Percentiles rank a stretch among this genome's conserved stretches.
Conservation (phyloP, 352 stramenopile species). For the Globisporangium viniferum region DNA sequence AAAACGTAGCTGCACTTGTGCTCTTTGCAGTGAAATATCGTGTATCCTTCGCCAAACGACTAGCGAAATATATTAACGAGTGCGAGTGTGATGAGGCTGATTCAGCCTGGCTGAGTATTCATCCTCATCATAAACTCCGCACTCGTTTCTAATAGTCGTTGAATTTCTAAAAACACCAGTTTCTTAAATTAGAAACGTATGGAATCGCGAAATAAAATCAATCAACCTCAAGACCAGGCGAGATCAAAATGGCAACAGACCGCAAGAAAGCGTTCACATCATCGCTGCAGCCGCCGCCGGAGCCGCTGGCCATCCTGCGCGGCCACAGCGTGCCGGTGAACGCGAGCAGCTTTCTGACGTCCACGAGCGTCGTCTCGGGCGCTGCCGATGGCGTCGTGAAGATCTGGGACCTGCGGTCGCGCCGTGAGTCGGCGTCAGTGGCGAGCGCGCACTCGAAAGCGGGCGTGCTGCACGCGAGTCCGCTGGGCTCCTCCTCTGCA, state of each 20-base stretch:
- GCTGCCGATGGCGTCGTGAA: conserved; percentile 64
- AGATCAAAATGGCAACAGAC: neutral
- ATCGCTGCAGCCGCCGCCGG: conserved; percentile 22
- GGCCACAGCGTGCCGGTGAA: conserved; percentile 67
- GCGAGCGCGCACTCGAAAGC: conserved; percentile 60
- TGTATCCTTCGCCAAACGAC: no score
- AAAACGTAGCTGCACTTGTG: no score
- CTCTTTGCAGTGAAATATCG: no score
- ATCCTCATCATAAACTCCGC: no score
- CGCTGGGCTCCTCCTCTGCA: conserved; percentile 3
- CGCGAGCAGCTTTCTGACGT: conserved; percentile 44
- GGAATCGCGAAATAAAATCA: no score
- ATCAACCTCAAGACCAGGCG: no score
- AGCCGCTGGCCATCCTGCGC: conserved; percentile 60
- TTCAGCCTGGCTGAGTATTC: no score
- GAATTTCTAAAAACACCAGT: no score
- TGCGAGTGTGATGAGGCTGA: no score
- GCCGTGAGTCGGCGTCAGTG: conserved; percentile 41
- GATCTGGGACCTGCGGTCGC: conserved; percentile 65
- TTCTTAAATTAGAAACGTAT: no score
- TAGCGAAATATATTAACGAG: no score
- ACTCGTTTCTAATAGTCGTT: no score
- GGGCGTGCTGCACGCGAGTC: conserved; percentile 55
- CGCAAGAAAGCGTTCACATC: neutral
- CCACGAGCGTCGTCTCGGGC: conserved; percentile 42